Conservation (phyloP, 2,329 filamentous ascomycete species). For the Ascomycota sp. region DNA sequence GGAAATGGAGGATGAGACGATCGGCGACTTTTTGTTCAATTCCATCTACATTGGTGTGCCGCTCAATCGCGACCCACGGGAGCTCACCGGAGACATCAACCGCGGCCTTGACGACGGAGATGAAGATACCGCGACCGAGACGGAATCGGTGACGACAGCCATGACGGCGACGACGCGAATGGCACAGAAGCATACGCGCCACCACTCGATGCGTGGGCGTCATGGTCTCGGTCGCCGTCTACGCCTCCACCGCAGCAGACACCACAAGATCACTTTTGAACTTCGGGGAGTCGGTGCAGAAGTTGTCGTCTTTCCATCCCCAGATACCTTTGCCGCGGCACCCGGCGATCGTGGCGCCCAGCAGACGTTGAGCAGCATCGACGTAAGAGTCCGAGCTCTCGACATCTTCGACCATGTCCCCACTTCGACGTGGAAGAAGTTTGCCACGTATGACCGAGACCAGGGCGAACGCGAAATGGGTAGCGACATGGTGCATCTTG, state of each 20-base stretch:
- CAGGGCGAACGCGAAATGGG: conserved; percentile 71
- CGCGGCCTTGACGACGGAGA: conserved; percentile 61
- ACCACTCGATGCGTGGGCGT: conserved; percentile 27
- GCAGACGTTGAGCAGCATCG: conserved; percentile 74
- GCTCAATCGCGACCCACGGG: conserved; percentile 63
- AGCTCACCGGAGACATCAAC: conserved; percentile 70
- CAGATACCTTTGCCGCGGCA: neutral
- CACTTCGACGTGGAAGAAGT: conserved; percentile 95
- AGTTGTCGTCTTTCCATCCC: conserved; percentile 56
- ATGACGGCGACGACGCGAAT: conserved; percentile 35
- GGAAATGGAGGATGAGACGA: conserved; percentile 57
- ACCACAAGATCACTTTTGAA: conserved; percentile 92
- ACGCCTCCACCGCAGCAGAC: conserved; percentile 63
- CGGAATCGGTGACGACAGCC: conserved; percentile 69
- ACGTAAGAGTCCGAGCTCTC: conserved; percentile 62
- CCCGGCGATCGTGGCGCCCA: conserved; percentile 17
- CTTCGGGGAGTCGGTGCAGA: conserved; percentile 69
- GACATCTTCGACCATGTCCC: conserved; percentile 89
- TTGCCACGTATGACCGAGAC: conserved; percentile 81
- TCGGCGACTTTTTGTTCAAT: conserved; percentile 93
- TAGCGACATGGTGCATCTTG: conserved; percentile 75
- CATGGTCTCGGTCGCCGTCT: conserved; percentile 44
- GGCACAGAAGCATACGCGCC: conserved; percentile 15
- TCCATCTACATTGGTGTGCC: conserved; percentile 95
- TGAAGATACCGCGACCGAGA: conserved; percentile 60